Evolutionary conservation across 768 basidiomycete species (phyloP).

Genomic region (Sutorius australiensis): DNA sequence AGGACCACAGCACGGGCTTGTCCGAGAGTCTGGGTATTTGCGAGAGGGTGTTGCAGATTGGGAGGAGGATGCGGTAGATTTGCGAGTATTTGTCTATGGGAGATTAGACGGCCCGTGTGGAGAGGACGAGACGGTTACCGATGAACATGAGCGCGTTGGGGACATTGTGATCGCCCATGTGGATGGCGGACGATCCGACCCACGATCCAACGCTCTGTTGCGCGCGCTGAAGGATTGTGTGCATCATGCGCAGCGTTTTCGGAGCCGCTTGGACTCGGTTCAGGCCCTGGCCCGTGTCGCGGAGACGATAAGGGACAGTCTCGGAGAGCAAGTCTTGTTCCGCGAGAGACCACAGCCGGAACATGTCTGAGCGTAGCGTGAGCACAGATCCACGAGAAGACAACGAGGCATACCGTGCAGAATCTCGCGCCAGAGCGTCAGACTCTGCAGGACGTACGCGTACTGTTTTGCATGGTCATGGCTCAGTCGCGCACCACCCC

Average conservation of each 20-base stretch:
- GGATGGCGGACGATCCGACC: constrained; percentile 84
- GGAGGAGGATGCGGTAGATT: constrained; percentile 84
- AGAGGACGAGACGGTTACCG: constrained; percentile 32
- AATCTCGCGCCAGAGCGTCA: constrained; percentile 85
- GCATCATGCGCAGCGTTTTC: constrained; percentile 90
- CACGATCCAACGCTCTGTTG: constrained; percentile 78
- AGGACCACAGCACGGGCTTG: constrained; percentile 68
- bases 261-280: constrained; percentile 86
- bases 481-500: constrained; percentile 72
- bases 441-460: constrained; percentile 79
- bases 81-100: constrained; percentile 79
- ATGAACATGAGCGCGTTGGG: constrained; percentile 76
- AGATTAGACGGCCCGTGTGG: not conserved
- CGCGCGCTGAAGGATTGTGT: constrained; percentile 77
- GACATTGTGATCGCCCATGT: constrained; percentile 79
- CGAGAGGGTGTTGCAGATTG: constrained; percentile 77
- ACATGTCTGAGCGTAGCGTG: constrained; percentile 60
- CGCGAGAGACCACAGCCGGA: constrained; percentile 77
- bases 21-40: constrained; percentile 64
- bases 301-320: constrained; percentile 68
- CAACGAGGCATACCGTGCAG: constrained; percentile 55
- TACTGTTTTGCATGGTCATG: constrained; percentile 86
- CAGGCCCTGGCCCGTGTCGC: constrained; percentile 88
- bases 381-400: not conserved
- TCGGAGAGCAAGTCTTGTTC: constrained; percentile 82